Base-by-base conservation (phyloP, 805 yeast species). In the Wickerhamiella lipophila region DNA sequence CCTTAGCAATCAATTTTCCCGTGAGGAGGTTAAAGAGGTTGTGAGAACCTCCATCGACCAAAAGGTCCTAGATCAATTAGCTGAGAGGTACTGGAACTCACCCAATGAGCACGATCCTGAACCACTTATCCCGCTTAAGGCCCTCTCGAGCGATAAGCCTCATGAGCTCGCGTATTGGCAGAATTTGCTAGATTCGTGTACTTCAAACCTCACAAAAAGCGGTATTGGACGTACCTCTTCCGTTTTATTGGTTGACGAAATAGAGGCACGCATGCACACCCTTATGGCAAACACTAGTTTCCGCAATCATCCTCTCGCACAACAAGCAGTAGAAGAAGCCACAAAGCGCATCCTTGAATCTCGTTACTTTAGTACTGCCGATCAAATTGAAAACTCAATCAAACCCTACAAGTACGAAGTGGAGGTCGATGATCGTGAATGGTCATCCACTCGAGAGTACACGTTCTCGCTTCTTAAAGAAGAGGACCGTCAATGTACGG, bases 351-450 rank as follows among this genome's bases (percentile, higher is more conserved):
- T 92, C 6, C 69, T 92, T 53, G 79, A 79, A 54, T 68, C 83
- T 23, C 78, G 89, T 55, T 92, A 75, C 62, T 84, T 79, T 55
- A 81, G 95, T 1, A 89, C 98, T 0, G 94, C 98, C 0, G 99
- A 94, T 63, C 99, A 92, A 64, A 97, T 92, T 6, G 99, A 92
- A 60, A 92, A 94, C 64, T 88, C 97, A 67, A 89, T 92, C 59
- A 92, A 92, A 63, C 99, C 99, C 2, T 92, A 82, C 69, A 92
- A 92, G 67, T 92, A 89, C 63, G 99, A 92, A 60, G 88, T 92
- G 52, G 99, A 92, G 60, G 77, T 92, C 44, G 97, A 92, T 61
- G 95, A 88, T 57, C 73, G 96, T 35, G 99, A 92, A 63, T 92
- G 99, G 99, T 67, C 69, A 26, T 61, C 74, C 6, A 80, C 95